Conservation (phyloP, 768 basidiomycete species). For the Leucocoprinus leucothites region DNA sequence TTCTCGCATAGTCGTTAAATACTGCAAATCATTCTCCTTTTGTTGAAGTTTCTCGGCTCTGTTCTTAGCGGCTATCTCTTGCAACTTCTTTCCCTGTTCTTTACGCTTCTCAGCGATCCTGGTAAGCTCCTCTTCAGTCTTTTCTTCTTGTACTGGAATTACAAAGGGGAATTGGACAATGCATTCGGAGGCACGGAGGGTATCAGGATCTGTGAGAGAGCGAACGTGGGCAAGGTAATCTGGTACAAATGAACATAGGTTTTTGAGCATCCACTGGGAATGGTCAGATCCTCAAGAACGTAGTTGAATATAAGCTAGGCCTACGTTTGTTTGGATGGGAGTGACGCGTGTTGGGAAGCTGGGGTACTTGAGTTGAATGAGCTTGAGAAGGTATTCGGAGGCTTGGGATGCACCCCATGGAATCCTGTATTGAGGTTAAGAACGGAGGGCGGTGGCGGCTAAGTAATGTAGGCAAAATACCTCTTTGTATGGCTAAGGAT, state of each 20-base stretch:
- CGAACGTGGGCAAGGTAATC: slow-evolving; percentile 75
- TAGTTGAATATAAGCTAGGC: slow-evolving; percentile 17
- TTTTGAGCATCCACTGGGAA: slow-evolving; percentile 85
- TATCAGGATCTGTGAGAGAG: slow-evolving; percentile 60
- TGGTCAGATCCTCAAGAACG: not conserved
- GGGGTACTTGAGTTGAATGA: slow-evolving; percentile 94
- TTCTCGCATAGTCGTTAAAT: slow-evolving; percentile 63
- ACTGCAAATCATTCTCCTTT: slow-evolving; percentile 74
- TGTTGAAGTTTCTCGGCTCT: slow-evolving; percentile 81
- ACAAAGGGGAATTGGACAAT: slow-evolving; percentile 89
- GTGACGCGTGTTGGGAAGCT: slow-evolving; percentile 87
- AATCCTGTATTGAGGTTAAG: slow-evolving; percentile 49
- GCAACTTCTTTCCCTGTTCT: slow-evolving; percentile 85
- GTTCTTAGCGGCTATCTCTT: slow-evolving; percentile 86
- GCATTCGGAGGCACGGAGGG: slow-evolving; percentile 60
- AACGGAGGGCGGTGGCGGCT: not conserved
- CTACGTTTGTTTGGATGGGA: slow-evolving; percentile 69
- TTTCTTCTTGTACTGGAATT: slow-evolving; percentile 65
- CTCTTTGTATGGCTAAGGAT: slow-evolving; percentile 85
- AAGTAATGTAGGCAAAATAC: slow-evolving; percentile 32
- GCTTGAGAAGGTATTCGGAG: slow-evolving; percentile 88
- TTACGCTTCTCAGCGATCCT: slow-evolving; percentile 73
- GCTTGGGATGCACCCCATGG: slow-evolving; percentile 93
- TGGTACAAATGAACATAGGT: slow-evolving; percentile 76
- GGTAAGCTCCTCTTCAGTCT: slow-evolving; percentile 87